Evolutionary conservation across 164 flowering plant genomes (phyloP).

Genomic region (Taxillus chinensis): DNA sequence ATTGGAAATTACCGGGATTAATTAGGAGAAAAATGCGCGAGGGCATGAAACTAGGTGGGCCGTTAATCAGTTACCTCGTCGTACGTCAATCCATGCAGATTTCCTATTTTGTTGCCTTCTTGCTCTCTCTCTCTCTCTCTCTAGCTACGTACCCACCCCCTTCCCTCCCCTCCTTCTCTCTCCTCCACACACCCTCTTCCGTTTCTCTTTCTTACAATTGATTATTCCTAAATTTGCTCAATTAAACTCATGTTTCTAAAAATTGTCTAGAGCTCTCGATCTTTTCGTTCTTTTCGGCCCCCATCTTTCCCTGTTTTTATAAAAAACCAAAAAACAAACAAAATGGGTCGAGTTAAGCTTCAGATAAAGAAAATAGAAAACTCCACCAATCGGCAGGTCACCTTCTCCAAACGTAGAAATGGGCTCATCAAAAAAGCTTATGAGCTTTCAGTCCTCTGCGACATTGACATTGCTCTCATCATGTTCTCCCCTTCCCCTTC

Average conservation of each 20-base stretch:
- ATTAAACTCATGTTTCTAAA: no score
- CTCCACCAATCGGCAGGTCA: constrained; percentile 65
- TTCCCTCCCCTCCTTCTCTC: background rate
- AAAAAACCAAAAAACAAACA: background rate
- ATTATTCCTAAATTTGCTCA: no score
- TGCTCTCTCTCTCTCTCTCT: background rate
- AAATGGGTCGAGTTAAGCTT: constrained; percentile 61
- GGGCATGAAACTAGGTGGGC: no score
- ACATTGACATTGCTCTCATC: constrained; percentile 64
- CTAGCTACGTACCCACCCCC: background rate
- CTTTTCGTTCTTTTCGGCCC: background rate
- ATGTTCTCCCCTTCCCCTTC: constrained; percentile 75
- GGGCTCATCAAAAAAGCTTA: constrained; percentile 77
- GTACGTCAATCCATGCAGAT: background rate
- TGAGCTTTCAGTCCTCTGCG: constrained; percentile 63
- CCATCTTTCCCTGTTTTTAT: background rate
- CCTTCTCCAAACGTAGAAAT: constrained; percentile 70
- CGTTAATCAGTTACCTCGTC: background rate
- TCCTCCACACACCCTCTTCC: background rate
- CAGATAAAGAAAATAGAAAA: constrained; percentile 72
- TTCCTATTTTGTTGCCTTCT: background rate
- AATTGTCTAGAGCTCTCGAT: background rate
- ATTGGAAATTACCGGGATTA: no score
- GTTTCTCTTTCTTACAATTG: background rate
- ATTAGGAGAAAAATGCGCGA: no score